Base-by-base conservation (phyloP, 2,329 filamentous ascomycete genomes). In the Fusarium sp. region DNA sequence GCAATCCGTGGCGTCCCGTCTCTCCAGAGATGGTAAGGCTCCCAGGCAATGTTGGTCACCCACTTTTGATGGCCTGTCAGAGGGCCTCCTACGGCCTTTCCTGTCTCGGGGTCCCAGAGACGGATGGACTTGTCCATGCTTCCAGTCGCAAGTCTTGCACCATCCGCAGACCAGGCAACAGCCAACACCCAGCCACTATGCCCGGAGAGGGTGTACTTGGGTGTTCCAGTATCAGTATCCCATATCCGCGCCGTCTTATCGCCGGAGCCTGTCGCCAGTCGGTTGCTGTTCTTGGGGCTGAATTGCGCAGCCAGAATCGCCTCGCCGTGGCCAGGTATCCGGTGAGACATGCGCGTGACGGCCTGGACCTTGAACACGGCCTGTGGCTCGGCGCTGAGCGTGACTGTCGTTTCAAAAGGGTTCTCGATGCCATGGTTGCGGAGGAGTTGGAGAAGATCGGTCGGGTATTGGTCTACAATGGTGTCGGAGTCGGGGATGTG, bases 191-290 rank as follows among this genome's bases (percentile, higher is more conserved):
- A 98, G 11, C 75, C 93, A 3, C 92, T 92, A 82, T 98, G 97
- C 1, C 95, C 95, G 77, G 94, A 93, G 58, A 98, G 85, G 0
- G 95, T 98, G 82, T 94, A 90, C 70, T 94, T 90, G 0, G 95
- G 95, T 13, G 95, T 98, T 57, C 95, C 95, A 0, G 95, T 98
- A 79, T 98, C 94, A 58, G 95, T 95, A 79, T 99, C 95, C 95
- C 95, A 98, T 85, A 98, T 92, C 66, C 96, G 88, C 0, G 95
- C 96, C 2, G 95, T 98, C 76, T 93, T 93, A 80, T 99, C 97
- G 56, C 97, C 97, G 70, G 93, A 95, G 1, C 96, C 97, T 2
- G 94, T 98, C 0, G 95, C 95, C 82, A 98, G 89, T 68, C 92
- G 89, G 13, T 91, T 91, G 29, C 94, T 96, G 8, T 90, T 91